Conservation (phyloP, 2,329 filamentous ascomycete species). For the Ophiostoma pallidulum region DNA sequence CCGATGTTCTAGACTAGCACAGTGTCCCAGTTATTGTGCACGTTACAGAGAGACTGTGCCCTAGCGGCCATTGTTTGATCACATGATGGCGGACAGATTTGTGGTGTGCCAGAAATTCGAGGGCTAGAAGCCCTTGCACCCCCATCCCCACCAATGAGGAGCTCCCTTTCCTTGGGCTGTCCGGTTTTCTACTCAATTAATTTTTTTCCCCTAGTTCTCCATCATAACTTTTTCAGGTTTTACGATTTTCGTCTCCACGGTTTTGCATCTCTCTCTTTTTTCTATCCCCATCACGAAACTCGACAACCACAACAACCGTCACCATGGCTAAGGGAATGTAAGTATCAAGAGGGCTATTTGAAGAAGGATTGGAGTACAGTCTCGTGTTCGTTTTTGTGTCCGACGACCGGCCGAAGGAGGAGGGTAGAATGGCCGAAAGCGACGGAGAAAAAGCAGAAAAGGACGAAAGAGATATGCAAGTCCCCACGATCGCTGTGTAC, state of each 20-base stretch:
- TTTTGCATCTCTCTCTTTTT: not conserved
- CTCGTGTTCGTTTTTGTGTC: not conserved
- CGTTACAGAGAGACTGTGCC: too few relatives aligned
- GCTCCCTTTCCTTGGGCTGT: not conserved
- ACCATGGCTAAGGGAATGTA: constrained; percentile 46
- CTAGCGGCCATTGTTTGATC: too few relatives aligned
- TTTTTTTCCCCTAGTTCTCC: constrained; percentile 5
- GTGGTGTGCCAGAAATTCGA: not conserved
- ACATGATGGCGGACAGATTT: too few relatives aligned
- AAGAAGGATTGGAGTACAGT: not conserved
- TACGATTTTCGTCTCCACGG: not conserved
- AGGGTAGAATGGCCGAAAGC: not conserved
- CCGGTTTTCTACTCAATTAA: not conserved
- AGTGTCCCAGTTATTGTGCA: too few relatives aligned
- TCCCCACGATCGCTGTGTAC: too few relatives aligned
- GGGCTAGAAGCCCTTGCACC: constrained; percentile 8
- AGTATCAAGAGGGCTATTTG: constrained; percentile 24
- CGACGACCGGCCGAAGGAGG: too few relatives aligned
- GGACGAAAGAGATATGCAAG: not conserved
- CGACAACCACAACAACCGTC: constrained; percentile 26
- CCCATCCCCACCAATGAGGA: constrained; percentile 3
- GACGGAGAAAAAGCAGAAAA: not conserved
- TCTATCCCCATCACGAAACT: constrained; percentile 24
- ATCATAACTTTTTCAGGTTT: not conserved
- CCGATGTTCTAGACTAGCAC: too few relatives aligned